Base-by-base conservation (phyloP, 345 rosid genomes). In the Aquilaria sinensis region DNA sequence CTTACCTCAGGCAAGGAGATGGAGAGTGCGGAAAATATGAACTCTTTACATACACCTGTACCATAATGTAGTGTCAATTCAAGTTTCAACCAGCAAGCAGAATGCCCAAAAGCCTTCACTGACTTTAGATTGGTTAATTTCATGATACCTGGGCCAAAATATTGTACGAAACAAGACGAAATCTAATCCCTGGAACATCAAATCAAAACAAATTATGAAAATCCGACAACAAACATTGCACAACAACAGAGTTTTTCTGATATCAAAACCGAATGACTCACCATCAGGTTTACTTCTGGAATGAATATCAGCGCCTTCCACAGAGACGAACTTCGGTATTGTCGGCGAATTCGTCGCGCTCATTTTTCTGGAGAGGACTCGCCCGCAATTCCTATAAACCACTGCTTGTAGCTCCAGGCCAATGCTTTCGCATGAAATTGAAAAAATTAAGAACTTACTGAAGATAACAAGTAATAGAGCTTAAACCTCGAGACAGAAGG, bases 31-130 rank as follows among this genome's bases (percentile, higher is more conserved):
- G 96, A 63, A 88, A 79, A 11, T 71, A 60, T 30, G 85, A 67
- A 63, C 91, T 88, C 78, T 80, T 94, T 80, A 88, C 87, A 69
- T 81, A 94, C 60, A 65, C 95, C 99, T 94, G 66, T 58, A 55
- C 6, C 45, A 55, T 5, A 55, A 55, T 30, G 23, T 23, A 23
- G 23, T 23, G 23, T 23, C 23, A 23, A 23, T 23, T 23, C 23
- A 23, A 23, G 23, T 23, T 23, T 31, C 41, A 4, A 55, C 32
- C 33, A 30, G 37, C 14, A 56, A 29, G 33, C 41, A 9, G 12
- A 56, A 3, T 37, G 3, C 43, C 8, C 43, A 37, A 4, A 37
- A 37, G 43, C 43, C 5, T 37, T 5, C 8, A 37, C 2, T 5
- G 43, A 4, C 43, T 2, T 37, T 5, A 5, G 43, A 1, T 37